Base-by-base conservation (phyloP, 495 filamentous ascomycete species). In the Trichoderma orchidacearum region DNA sequence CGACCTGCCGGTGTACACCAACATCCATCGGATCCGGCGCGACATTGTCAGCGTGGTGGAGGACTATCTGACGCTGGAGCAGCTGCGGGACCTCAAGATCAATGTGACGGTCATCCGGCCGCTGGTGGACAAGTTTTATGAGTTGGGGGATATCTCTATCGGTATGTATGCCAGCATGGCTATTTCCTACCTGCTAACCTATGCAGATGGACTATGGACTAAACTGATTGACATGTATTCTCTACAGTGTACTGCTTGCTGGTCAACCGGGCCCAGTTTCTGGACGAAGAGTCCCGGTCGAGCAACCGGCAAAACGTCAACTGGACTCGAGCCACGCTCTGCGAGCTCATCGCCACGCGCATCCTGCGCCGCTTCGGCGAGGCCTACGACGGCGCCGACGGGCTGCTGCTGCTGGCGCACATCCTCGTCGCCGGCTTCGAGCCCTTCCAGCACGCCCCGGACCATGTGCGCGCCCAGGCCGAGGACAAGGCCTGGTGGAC, bases 341-440 rank as follows among this genome's bases (percentile, higher is more conserved):
- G 85, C 64, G 85, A 89, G 64, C 64, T 89, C 1, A 75, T 86
- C 50, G 85, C 85, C 5, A 78, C 72, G 25, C 77, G 82, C 30
- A 79, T 89, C 15, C 66, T 89, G 34, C 72, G 85, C 18, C 79
- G 81, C 17, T 85, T 79, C 58, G 79, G 85, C 61, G 85, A 88
- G 62, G 81, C 86, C 34, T 76, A 81, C 58, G 72, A 80, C 27
- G 83, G 75, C 1, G 62, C 75, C 18, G 82, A 81, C n/a, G 67
- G 80, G 5, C 70, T 89, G 21, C 72, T 87, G n/a, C 70, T 83
- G 8, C 70, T 89, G 17, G 77, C 84, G 2, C 83, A 86, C 45
- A 81, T 87, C n/a, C 71, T 89, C 31, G 80, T 89, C 52, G 80
- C 83, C 25, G 81, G 83, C 15, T 88, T 89, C 60, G 80, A 86